Conservation (phyloP, 1,284 basidiomycete species). For the Sanguinoderma infundibulare region DNA sequence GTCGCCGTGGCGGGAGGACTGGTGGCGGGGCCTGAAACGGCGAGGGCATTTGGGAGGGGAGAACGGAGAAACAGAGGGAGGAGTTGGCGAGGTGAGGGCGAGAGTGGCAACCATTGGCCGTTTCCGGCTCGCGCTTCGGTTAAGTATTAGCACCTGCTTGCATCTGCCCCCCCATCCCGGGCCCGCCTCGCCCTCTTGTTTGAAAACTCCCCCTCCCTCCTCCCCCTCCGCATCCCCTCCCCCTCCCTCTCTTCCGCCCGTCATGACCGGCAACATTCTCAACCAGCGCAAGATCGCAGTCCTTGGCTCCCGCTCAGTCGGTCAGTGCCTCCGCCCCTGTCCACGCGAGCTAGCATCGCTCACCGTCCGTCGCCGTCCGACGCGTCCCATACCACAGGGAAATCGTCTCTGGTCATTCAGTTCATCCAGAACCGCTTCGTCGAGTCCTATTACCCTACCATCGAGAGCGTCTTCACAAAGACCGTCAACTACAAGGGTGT, state of each 20-base stretch:
- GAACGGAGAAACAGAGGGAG: constrained; percentile 18
- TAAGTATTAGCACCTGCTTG: constrained; percentile 13
- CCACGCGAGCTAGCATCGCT: constrained; percentile 23
- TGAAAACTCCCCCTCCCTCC: constrained; percentile 1
- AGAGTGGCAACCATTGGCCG: constrained; percentile 14
- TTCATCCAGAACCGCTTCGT: constrained; percentile 74
- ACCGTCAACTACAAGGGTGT: constrained; percentile 82
- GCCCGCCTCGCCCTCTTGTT: constrained; percentile 4
- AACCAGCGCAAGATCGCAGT: constrained; percentile 87
- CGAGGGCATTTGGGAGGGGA: neutral
- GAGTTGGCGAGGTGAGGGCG: constrained; percentile 8
- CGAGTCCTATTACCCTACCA: constrained; percentile 93
- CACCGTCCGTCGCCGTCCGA: constrained; percentile 7
- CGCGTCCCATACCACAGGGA: constrained; percentile 51
- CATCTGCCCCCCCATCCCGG: constrained; percentile 4
- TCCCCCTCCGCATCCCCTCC: constrained; percentile 16
- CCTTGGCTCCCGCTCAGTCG: constrained; percentile 81
- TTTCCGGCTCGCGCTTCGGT: constrained; percentile 3
- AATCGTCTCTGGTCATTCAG: constrained; percentile 79
- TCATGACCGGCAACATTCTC: constrained; percentile 61
- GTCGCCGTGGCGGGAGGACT: neutral
- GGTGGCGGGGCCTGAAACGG: neutral
- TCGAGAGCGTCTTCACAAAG: constrained; percentile 90
- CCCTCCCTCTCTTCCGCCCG: constrained; percentile 20
- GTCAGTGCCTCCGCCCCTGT: constrained; percentile 46